Base-by-base conservation (phyloP, 2,329 filamentous ascomycete species). In the Aureobasidium mangrovei region DNA sequence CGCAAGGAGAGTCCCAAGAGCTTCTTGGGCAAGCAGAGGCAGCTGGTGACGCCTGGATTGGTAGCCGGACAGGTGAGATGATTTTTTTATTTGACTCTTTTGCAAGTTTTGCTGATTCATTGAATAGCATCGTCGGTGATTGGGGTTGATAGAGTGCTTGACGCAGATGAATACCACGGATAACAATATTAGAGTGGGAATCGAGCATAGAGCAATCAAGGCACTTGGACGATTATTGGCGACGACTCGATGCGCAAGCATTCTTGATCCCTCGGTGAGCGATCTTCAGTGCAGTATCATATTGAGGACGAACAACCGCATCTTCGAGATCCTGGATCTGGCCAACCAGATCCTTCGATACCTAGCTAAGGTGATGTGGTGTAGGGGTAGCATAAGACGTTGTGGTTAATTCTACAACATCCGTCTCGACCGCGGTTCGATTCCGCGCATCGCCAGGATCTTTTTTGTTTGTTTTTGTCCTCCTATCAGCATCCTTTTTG, bases 1-100 rank as follows among this genome's bases (percentile, higher is more conserved):
- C 78, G 86, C 61, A 81, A 82, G 61, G 86, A 91, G 62, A 79
- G 80, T 61, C 85, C 87, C 10, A 85, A 82, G 70, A 91, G 86
- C 70, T 94, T 87, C 86, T 72, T 94, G 62, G 87, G 87, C 64
- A 90, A 87, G 74, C 88, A 93, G 76, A 80, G 88, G 66, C 65
- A 61, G n/a, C 62, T 70, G 49, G 71, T 74, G 32, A 53, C 46
- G 9, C 47, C 47, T 18, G 45, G 39, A 6, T 42, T 54, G 31
- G 53, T 46, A 1, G 28, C 36, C 7, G 54, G 46, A 42, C 54
- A 56, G 54, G 54, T 56, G 18, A 51, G 47, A 51, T 51, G n/a
- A 49, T 18, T 12, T 24, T 24, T 4, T 8, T 9, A 9, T 4
- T 6, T 31, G 2, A 7, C 32, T 35, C 32, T 35, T 26, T 18